Evolutionary conservation across 2,329 filamentous ascomycete genomes (phyloP).

Genomic region (Penicillium sp.): DNA sequence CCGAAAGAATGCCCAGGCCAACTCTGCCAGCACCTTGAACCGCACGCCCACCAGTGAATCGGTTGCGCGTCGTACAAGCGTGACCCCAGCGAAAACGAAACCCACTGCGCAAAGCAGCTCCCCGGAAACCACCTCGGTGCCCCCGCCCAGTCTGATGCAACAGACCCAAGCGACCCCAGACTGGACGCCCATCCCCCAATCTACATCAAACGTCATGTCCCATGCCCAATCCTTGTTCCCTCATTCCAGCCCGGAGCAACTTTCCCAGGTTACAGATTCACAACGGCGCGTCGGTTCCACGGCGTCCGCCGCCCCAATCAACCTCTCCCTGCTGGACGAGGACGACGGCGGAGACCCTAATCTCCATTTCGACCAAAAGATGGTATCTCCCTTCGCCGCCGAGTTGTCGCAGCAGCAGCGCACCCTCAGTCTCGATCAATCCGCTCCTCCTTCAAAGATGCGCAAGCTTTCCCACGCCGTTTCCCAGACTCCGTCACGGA

Average conservation of each 20-base stretch:
- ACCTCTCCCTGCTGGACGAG: conserved; percentile 58
- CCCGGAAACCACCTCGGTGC: conserved; percentile 33
- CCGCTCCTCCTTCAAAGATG: conserved; percentile 41
- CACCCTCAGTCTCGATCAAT: conserved; percentile 27
- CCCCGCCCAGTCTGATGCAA: conserved; percentile 28
- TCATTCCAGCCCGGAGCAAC: conserved; percentile 55
- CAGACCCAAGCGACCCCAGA: conserved; percentile 32
- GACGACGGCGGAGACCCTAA: conserved; percentile 51
- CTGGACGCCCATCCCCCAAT: conserved; percentile 39
- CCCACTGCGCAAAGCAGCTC: conserved; percentile 36
- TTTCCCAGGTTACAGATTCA: conserved; percentile 43
- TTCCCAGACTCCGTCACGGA: conserved; percentile 31
- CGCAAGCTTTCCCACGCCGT: conserved; percentile 38
- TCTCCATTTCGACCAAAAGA: conserved; percentile 23
- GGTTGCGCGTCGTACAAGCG: conserved; percentile 26
- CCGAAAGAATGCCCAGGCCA: conserved; percentile 65
- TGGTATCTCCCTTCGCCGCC: conserved; percentile 24
- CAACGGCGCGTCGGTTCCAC: conserved; percentile 35
- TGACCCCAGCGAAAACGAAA: conserved; percentile 32
- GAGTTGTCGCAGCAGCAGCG: conserved; percentile 32
- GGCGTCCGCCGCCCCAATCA: conserved; percentile 47
- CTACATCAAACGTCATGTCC: conserved; percentile 25
- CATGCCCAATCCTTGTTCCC: conserved; percentile 46
- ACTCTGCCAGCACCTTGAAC: conserved; percentile 31
- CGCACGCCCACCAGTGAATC: conserved; percentile 35